Evolutionary conservation across 2,329 filamentous ascomycete genomes (phyloP).

Genomic region (Scleromitrula shiraiana): DNA sequence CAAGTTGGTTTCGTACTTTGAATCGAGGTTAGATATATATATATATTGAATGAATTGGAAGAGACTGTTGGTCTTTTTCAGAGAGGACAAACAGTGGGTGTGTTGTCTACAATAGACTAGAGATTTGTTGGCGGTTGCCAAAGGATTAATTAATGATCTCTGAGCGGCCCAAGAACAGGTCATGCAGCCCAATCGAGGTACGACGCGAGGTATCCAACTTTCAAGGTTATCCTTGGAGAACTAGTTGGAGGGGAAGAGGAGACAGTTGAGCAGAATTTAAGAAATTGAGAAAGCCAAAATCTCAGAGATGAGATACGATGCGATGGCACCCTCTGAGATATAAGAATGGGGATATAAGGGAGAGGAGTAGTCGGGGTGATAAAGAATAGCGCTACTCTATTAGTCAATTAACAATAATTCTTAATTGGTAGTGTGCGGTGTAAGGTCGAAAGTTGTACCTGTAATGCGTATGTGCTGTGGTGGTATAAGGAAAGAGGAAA

Average conservation of each 20-base stretch:
- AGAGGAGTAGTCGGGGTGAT: no score
- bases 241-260: not conserved
- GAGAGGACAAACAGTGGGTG: not conserved
- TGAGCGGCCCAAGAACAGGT: conserved; percentile 1
- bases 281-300: not conserved
- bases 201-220: not conserved
- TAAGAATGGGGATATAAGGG: no score
- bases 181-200: conserved; percentile 6
- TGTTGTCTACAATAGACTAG: not conserved
- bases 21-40: no score
- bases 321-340: no score
- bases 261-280: no score
- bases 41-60: no score
- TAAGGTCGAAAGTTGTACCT: no score
- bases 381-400: not conserved
- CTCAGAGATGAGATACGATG: not conserved
- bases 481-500: no score
- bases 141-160: not conserved
- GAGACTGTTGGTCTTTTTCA: not conserved
- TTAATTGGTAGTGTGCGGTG: no score
- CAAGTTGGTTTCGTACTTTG: no score
- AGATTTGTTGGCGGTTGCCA: conserved; percentile 1
- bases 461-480: no score
- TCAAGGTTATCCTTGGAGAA: not conserved
- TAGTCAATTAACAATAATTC: not conserved